Conservation (phyloP, 1,284 basidiomycete species). For the Porogramme epimiltina region DNA sequence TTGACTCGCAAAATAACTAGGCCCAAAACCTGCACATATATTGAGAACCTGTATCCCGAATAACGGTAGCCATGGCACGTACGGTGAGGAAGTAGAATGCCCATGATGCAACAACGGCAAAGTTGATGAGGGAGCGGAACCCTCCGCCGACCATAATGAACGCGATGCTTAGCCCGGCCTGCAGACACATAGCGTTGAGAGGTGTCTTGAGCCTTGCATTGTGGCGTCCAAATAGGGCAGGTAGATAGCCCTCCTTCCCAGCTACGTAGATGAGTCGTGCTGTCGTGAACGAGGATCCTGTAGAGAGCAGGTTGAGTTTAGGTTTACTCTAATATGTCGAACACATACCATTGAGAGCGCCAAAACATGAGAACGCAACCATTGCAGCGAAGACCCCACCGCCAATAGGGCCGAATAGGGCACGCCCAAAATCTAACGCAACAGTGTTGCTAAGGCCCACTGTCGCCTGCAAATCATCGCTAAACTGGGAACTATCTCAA, state of each 20-base stretch:
- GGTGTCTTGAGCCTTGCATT: slow-evolving; percentile 80
- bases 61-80: slow-evolving; percentile 22
- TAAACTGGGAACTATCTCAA: slow-evolving; percentile 3
- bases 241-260: slow-evolving; percentile 86
- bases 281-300: slow-evolving; percentile 81
- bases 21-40: slow-evolving; percentile 68
- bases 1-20: slow-evolving; percentile 87
- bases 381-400: slow-evolving; percentile 86
- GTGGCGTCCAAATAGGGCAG: slow-evolving; percentile 76
- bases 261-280: slow-evolving; percentile 88
- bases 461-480: slow-evolving; percentile 43
- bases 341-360: slow-evolving; percentile 78
- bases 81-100: slow-evolving; percentile 91
- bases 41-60: neutral
- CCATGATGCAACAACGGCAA: slow-evolving; percentile 88
- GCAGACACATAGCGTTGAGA: slow-evolving; percentile 81
- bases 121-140: slow-evolving; percentile 86
- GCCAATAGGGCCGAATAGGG: slow-evolving; percentile 83
- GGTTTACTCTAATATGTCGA: neutral
- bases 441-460: slow-evolving; percentile 89
- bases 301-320: neutral
- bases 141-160: slow-evolving; percentile 88
- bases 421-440: slow-evolving; percentile 91
- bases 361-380: slow-evolving; percentile 94
- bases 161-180: slow-evolving; percentile 69